A percentile compares a stretch with the other conserved stretches of the same genome.
These are phyloP conservation scores for Entoloma clypeatum DNA, from an alignment of 1,284 basidiomycete genomes.

Conservation along the genomic window DNA sequence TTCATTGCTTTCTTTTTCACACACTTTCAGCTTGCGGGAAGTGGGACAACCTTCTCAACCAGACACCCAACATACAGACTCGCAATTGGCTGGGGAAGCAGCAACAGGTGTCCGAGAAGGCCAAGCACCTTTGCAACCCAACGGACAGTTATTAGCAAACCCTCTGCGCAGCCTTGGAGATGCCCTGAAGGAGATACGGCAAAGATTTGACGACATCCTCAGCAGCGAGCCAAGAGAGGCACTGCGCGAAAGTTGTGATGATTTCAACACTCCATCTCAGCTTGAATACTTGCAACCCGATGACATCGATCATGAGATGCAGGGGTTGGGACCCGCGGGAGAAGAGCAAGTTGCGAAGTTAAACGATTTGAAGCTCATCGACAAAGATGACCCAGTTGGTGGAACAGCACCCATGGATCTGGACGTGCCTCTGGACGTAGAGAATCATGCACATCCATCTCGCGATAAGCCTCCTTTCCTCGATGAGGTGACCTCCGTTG, in stretches of 20 bases:
- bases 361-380: conserved; percentile 73
- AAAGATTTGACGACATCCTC: conserved; percentile 84
- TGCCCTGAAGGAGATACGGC: conserved; percentile 78
- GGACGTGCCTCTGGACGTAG: conserved; percentile 31
- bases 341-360: conserved; percentile 83
- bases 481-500: conserved; percentile 29
- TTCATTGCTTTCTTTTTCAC: conserved; percentile 7
- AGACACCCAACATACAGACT: conserved; percentile 24
- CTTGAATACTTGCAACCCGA: conserved; percentile 84
- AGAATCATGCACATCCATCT: conserved; percentile 27
- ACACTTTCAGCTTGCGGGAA: conserved; percentile 18
- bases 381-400: conserved; percentile 46
- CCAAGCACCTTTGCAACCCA: conserved; percentile 37
- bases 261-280: conserved; percentile 46
- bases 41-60: conserved; percentile 23
- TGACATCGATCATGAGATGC: conserved; percentile 73
- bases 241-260: conserved; percentile 29
- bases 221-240: conserved; percentile 40
- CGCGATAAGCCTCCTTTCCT: conserved; percentile 20
- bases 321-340: conserved; percentile 85
- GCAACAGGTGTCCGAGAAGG: conserved; percentile 45
- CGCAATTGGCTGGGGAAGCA: conserved; percentile 34
- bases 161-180: conserved; percentile 85
- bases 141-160: conserved; percentile 44
- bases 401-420: conserved; percentile 45